A percentile compares a stretch with the other conserved stretches of the same genome.
phyloP scores from a whole-genome alignment of 371 early-diverging fungal genomes.

The Fennellomyces sp. region DNA sequence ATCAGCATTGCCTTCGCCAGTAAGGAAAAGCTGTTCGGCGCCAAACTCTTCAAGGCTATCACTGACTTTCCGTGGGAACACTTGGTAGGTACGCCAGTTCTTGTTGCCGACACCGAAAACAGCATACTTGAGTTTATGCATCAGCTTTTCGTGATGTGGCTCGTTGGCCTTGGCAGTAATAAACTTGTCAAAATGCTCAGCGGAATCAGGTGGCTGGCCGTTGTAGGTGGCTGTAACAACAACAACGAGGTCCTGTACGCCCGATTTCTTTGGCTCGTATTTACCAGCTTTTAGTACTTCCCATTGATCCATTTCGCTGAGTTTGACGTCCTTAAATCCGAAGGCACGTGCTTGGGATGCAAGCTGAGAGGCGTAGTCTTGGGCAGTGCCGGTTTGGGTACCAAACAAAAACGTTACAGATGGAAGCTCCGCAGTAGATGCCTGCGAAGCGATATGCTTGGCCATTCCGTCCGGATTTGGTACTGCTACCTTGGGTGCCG shows the following conservation, averaged over 20 bases:
- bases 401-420: conserved; percentile 56
- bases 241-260: conserved; percentile 43
- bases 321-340: conserved; percentile 39
- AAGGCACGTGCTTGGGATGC: conserved; percentile 43
- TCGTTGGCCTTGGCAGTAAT: conserved; percentile 31
- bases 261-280: conserved; percentile 18
- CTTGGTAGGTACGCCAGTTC: conserved; percentile 64
- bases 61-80: conserved; percentile 52
- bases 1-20: conserved; percentile 58
- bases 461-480: neutral
- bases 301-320: conserved; percentile 54
- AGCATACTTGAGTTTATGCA: conserved; percentile 41
- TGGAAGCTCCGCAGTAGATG: conserved; percentile 21
- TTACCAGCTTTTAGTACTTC: conserved; percentile 34
- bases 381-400: conserved; percentile 60
- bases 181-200: conserved; percentile 55
- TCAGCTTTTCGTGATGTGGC: conserved; percentile 18
- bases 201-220: conserved; percentile 62
- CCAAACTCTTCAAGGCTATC: conserved; percentile 44
- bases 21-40: conserved; percentile 42
- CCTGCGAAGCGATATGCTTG: conserved; percentile 2
- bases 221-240: conserved; percentile 59
- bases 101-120: conserved; percentile 64
- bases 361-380: conserved; percentile 53
- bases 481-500: neutral